Conservation (phyloP, 805 yeast species). For the Wickerhamomyces pijperi region DNA sequence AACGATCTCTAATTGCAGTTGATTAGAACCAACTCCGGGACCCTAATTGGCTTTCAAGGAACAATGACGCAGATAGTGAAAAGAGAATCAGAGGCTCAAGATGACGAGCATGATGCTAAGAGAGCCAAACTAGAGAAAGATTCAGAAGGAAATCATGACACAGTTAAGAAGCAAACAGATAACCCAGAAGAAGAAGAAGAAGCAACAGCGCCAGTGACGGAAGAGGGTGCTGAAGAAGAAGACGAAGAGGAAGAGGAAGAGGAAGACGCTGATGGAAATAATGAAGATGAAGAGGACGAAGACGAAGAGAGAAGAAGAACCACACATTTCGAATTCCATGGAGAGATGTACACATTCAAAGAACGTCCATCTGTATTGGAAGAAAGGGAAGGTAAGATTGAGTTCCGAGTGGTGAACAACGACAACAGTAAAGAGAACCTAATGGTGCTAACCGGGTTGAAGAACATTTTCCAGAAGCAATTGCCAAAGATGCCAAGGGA, state of each 20-base stretch:
- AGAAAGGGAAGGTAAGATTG: conserved; percentile 86
- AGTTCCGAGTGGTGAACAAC: conserved; percentile 92
- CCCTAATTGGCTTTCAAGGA: too few species aligned
- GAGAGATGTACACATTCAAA: conserved; percentile 68
- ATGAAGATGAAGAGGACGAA: conserved; percentile 18
- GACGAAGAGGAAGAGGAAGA: conserved; percentile 16
- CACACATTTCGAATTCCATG: conserved; percentile 45
- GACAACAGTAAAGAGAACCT: conserved; percentile 80
- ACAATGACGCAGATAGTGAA: conserved; percentile 10
- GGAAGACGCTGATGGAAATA: conserved; percentile 14
- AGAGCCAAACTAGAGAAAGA: conserved; percentile 13
- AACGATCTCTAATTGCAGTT: too few species aligned
- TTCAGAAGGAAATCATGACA: conserved; percentile 1
- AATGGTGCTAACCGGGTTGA: conserved; percentile 88
- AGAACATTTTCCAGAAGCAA: conserved; percentile 94
- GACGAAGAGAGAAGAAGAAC: conserved; percentile 26
- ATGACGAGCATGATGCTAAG: conserved; percentile 20
- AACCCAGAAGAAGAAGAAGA: conserved; percentile 6
- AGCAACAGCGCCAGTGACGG: conserved; percentile 10
- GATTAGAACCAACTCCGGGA: too few species aligned
- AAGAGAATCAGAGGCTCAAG: conserved; percentile 11
- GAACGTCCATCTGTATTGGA: conserved; percentile 93
- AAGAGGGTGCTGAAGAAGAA: conserved; percentile 16
- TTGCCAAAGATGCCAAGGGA: conserved; percentile 98
- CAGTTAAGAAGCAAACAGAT: conserved; percentile 4